Conservation (phyloP, 345 rosid genomes). For the Punica granatum region DNA sequence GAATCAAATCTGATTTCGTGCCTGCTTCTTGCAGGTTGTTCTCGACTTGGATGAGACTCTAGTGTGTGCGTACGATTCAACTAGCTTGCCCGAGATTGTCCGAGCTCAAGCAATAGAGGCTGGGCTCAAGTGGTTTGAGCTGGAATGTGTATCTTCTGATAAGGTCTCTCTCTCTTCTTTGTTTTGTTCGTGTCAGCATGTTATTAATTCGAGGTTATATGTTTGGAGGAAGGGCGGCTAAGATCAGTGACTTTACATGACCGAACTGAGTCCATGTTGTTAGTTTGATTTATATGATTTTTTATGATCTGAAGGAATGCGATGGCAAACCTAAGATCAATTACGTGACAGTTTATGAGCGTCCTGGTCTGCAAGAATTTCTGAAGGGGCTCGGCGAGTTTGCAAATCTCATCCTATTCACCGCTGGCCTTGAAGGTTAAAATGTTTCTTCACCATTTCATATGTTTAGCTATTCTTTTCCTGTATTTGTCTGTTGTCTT, state of each 20-base stretch:
- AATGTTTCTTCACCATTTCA: background rate
- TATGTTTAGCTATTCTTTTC: background rate
- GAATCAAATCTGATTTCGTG: background rate
- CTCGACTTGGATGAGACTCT: constrained; percentile 69
- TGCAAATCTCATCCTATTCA: constrained; percentile 47
- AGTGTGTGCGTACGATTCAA: constrained; percentile 53
- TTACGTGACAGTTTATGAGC: constrained; percentile 49
- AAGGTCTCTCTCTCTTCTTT: constrained; percentile 23
- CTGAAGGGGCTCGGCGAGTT: constrained; percentile 37
- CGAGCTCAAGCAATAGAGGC: constrained; percentile 42
- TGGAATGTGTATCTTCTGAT: constrained; percentile 47
- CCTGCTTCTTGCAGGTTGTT: constrained; percentile 30
- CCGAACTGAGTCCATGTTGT: background rate
- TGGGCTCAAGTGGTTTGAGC: constrained; percentile 56
- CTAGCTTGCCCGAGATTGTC: constrained; percentile 36
- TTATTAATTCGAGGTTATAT: background rate
- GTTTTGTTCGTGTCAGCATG: background rate
- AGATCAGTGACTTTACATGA: background rate
- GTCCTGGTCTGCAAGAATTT: constrained; percentile 53
- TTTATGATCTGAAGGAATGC: constrained; percentile 28
- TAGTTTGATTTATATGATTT: background rate
- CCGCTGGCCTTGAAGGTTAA: constrained; percentile 59
- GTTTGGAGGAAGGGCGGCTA: background rate
- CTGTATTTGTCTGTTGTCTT: background rate
- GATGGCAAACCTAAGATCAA: constrained; percentile 36